Conservation (phyloP, 225 moss, liverwort and hornwort genomes). For the Pseudoscleropodium purum region DNA sequence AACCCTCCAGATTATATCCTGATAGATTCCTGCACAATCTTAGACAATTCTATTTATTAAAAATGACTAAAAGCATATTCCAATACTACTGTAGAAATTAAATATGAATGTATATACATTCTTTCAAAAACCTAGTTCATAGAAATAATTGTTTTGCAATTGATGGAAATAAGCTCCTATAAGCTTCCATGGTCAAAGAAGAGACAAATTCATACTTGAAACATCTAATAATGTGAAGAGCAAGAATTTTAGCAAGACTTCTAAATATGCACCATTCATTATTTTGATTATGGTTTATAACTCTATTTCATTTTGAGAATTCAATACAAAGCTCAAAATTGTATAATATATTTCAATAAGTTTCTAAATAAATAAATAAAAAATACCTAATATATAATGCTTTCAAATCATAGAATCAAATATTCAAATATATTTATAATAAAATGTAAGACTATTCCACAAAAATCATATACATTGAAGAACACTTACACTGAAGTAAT, state of each 20-base stretch:
- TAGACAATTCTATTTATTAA: rapidly evolving
- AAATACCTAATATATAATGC: no score
- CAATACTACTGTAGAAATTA: neutral
- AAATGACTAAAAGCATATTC: no score
- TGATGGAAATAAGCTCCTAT: neutral
- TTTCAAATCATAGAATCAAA: neutral
- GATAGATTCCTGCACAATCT: neutral
- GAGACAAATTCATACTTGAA: neutral
- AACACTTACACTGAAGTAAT: neutral
- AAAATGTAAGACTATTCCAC: neutral
- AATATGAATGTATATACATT: neutral
- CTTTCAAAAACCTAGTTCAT: neutral
- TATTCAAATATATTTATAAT: neutral
- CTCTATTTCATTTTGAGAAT: neutral
- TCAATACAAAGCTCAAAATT: neutral
- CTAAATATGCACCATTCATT: neutral
- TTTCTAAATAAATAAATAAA: neutral
- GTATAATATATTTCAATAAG: neutral
- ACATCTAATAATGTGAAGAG: neutral
- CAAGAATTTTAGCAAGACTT: neutral
- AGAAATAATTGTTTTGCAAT: neutral
- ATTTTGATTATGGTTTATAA: neutral
- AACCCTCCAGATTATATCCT: neutral
- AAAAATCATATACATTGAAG: no score
- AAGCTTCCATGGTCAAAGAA: neutral